phyloP scores from a whole-genome alignment of 2,329 filamentous ascomycete genomes.

The Cladosporium cucumerinum region DNA sequence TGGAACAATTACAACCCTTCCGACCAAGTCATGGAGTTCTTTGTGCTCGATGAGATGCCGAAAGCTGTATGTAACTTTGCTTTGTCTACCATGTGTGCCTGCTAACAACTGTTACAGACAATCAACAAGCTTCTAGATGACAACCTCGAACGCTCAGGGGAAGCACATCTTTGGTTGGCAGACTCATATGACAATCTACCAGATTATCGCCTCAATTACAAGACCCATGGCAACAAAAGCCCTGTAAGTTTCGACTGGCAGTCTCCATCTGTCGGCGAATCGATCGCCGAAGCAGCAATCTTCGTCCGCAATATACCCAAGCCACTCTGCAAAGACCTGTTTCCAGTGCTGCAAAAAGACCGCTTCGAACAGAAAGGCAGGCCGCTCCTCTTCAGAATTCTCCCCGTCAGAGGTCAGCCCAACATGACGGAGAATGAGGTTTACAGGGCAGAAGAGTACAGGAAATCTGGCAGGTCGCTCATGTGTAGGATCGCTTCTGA shows the following conservation, averaged over 20 bases:
- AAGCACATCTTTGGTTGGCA: not conserved
- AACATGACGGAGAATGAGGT: not conserved
- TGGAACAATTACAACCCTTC: not conserved
- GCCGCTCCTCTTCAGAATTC: not conserved
- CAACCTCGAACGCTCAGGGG: not conserved
- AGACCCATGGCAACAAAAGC: not conserved
- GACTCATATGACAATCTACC: not conserved
- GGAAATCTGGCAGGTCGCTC: not conserved
- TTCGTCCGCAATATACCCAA: not conserved
- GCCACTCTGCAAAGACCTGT: not conserved
- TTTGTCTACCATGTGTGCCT: not conserved
- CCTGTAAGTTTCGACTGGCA: not conserved
- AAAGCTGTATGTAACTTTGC: not conserved
- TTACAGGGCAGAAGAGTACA: not conserved
- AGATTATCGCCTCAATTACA: not conserved
- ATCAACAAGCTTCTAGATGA: not conserved
- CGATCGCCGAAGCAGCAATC: not conserved
- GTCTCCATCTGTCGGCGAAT: not conserved
- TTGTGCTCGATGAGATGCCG: not conserved
- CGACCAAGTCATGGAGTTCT: not conserved
- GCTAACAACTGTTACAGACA: not conserved
- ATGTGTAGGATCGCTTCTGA: not conserved
- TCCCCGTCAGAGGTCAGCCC: not conserved
- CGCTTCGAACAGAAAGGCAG: not conserved
- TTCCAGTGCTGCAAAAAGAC: not conserved